Conservation (phyloP, 768 basidiomycete genomes). For the Suillus subluteus region DNA sequence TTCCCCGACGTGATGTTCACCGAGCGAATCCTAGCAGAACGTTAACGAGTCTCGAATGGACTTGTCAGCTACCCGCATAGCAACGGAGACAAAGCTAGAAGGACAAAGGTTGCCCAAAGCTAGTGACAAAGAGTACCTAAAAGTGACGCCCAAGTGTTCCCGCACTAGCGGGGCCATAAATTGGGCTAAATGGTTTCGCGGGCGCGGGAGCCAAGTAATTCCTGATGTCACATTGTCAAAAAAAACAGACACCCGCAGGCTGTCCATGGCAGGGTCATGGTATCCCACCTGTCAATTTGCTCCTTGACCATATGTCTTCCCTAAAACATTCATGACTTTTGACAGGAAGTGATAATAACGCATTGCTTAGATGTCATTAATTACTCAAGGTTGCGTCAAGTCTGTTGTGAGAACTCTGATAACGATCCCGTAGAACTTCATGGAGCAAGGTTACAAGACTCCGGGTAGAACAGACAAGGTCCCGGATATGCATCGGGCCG, state of each 20-base stretch:
- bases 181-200: constrained; percentile 9
- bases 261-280: background rate
- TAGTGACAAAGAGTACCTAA: constrained; percentile 18
- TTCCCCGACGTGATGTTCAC: constrained; percentile 5
- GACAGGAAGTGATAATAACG: constrained; percentile 4
- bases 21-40: constrained; percentile 2
- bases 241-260: background rate
- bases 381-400: too few relatives aligned
- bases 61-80: constrained; percentile 15
- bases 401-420: too few relatives aligned
- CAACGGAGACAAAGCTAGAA: constrained; percentile 25
- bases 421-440: too few relatives aligned
- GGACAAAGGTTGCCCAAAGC: constrained; percentile 21
- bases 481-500: too few relatives aligned
- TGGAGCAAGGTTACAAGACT: too few relatives aligned
- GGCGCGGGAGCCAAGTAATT: constrained; percentile 3
- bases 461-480: too few relatives aligned
- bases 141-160: constrained; percentile 13
- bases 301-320: background rate
- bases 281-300: background rate
- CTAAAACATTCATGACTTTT: background rate
- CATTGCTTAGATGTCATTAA: background rate
- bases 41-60: background rate
- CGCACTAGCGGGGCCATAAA: constrained; percentile 7
- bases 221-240: constrained; percentile 2